phyloP scores from a whole-genome alignment of 2,329 filamentous ascomycete species.

The Aspergillus sp. region DNA sequence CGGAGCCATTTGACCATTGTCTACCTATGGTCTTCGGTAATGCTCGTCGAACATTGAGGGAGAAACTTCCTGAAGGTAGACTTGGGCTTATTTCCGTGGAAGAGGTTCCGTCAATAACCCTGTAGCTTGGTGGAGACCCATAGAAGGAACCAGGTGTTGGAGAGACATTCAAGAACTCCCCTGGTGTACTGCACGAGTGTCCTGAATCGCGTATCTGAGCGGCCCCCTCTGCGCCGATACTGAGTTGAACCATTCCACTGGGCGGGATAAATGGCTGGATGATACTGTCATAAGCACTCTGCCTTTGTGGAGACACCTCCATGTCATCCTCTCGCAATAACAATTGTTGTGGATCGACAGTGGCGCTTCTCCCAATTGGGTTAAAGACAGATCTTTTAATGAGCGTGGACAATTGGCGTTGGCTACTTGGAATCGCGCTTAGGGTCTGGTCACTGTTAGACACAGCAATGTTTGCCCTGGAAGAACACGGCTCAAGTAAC shows the following conservation, averaged over 20 bases:
- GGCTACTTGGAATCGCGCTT: too few relatives aligned
- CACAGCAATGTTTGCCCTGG: not conserved
- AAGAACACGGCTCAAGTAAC: conserved; percentile 1
- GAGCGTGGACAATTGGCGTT: not conserved
- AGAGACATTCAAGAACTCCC: too few relatives aligned
- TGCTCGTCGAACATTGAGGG: not conserved
- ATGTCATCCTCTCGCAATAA: conserved; percentile 6
- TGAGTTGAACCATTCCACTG: conserved; percentile 14
- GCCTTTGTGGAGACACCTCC: not conserved
- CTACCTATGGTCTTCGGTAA: conserved; percentile 10
- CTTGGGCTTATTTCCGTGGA: too few relatives aligned
- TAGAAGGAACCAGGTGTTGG: too few relatives aligned
- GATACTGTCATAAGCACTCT: not conserved
- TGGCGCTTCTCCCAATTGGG: conserved; percentile 1
- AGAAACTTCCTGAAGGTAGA: not conserved
- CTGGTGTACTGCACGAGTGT: not conserved
- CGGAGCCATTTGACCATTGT: conserved; percentile 9
- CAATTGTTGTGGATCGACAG: conserved; percentile 6
- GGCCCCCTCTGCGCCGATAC: conserved; percentile 15
- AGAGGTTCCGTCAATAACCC: too few relatives aligned
- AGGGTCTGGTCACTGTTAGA: not conserved
- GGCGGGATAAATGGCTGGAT: not conserved
- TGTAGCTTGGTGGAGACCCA: too few relatives aligned
- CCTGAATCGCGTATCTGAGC: conserved; percentile 13
- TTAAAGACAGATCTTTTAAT: conserved; percentile 6